Conservation (phyloP, 169 alveolate species). For the Plasmodium yoelii region DNA sequence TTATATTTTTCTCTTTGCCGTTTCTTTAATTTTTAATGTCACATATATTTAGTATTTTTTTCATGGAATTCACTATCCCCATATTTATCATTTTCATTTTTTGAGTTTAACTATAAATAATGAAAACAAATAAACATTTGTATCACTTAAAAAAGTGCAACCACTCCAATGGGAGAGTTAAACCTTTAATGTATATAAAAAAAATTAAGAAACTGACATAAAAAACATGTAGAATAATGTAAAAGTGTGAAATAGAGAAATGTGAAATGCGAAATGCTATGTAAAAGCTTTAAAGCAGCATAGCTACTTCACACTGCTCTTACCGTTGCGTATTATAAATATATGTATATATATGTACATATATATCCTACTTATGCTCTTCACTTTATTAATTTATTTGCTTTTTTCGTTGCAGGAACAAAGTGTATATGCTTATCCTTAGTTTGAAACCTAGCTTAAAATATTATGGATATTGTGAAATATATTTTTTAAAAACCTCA, state of each 20-base stretch:
- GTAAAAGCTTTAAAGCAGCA: too few relatives aligned
- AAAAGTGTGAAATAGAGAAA: background rate
- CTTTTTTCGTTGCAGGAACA: constrained; percentile 25
- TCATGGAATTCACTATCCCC: background rate
- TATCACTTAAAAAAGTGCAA: constrained; percentile 27
- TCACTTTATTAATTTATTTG: too few relatives aligned
- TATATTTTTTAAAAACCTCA: background rate
- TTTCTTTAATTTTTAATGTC: background rate
- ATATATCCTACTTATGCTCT: too few relatives aligned
- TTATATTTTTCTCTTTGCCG: background rate
- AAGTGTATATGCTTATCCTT: constrained; percentile 21
- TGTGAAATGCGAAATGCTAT: too few relatives aligned
- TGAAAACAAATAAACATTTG: constrained; percentile 38
- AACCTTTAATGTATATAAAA: constrained; percentile 39
- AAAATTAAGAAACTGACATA: background rate
- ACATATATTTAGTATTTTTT: background rate
- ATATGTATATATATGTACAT: too few relatives aligned
- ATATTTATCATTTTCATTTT: background rate
- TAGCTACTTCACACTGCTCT: too few relatives aligned
- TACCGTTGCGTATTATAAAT: too few relatives aligned
- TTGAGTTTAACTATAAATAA: background rate
- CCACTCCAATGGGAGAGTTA: background rate
- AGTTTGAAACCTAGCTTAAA: constrained; percentile 19
- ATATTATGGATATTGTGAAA: constrained; percentile 34
- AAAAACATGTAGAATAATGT: background rate